Evolutionary conservation across 345 rosid genomes (phyloP).

Genomic region (Nephelium lappaceum): DNA sequence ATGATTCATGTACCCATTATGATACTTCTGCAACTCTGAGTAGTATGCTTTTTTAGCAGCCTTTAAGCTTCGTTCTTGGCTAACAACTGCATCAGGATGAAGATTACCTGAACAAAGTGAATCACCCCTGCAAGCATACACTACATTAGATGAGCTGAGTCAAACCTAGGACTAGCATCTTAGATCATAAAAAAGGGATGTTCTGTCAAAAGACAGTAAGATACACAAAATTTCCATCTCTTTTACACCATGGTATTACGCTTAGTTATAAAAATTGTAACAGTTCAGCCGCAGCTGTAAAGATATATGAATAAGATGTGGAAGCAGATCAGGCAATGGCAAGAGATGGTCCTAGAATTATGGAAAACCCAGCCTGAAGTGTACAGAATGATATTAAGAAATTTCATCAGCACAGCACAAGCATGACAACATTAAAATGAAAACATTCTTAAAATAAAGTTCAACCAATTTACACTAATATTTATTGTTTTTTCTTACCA

Average conservation of each 20-base stretch:
- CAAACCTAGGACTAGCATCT: constrained; percentile 20
- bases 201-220: neutral
- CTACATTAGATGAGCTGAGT: constrained; percentile 36
- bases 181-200: constrained; percentile 8
- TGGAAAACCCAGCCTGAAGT: neutral
- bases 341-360: neutral
- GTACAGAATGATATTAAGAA: neutral
- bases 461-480: neutral
- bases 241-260: neutral
- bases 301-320: neutral
- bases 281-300: neutral
- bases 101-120: constrained; percentile 70
- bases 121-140: constrained; percentile 70
- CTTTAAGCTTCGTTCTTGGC: constrained; percentile 53
- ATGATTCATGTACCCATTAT: constrained; percentile 66
- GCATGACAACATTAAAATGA: neutral
- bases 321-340: constrained; percentile 9
- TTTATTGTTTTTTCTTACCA: neutral
- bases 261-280: neutral
- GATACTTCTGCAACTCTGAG: constrained; percentile 70
- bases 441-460: neutral
- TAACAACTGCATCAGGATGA: constrained; percentile 82
- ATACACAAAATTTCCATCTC: neutral
- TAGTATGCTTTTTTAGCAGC: constrained; percentile 55
- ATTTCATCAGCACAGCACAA: neutral